These are phyloP conservation scores for Saururus chinensis DNA, from an alignment of 164 flowering plant genomes.

Conservation along the genomic window DNA sequence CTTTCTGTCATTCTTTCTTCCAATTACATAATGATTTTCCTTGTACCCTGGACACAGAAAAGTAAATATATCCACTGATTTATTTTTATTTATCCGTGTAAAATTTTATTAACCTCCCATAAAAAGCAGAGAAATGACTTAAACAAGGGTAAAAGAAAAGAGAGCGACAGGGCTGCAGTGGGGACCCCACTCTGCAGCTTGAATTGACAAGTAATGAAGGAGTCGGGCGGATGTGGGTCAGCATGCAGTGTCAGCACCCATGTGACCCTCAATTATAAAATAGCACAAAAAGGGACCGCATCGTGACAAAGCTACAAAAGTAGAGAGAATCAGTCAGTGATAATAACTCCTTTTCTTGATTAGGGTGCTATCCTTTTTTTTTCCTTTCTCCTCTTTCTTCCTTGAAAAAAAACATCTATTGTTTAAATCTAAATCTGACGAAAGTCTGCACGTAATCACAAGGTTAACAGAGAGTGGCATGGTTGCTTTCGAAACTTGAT, in stretches of 20 bases:
- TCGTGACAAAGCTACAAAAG: slow-evolving; percentile 1
- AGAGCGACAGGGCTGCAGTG: too few relatives aligned
- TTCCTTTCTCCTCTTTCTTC: background rate
- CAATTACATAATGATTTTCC: too few relatives aligned
- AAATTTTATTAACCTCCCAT: too few relatives aligned
- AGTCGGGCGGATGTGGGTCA: background rate
- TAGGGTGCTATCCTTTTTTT: background rate
- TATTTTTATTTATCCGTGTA: too few relatives aligned
- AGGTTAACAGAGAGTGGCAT: too few relatives aligned
- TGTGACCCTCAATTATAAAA: slow-evolving; percentile 6
- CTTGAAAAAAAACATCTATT: background rate
- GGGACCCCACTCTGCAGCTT: too few relatives aligned
- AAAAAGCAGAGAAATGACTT: too few relatives aligned
- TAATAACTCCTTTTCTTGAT: background rate
- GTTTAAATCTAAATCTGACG: background rate
- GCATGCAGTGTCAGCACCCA: slow-evolving; percentile 9
- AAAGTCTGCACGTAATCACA: background rate
- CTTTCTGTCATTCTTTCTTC: too few relatives aligned
- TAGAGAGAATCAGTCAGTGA: background rate
- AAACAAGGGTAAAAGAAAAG: too few relatives aligned
- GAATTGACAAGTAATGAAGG: background rate
- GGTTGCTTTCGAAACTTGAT: too few relatives aligned
- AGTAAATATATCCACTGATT: too few relatives aligned
- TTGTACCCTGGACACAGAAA: too few relatives aligned
- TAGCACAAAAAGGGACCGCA: slow-evolving; percentile 2